phyloP scores from a whole-genome alignment of 2,329 filamentous ascomycete species.

The Clarireedia sp. region DNA sequence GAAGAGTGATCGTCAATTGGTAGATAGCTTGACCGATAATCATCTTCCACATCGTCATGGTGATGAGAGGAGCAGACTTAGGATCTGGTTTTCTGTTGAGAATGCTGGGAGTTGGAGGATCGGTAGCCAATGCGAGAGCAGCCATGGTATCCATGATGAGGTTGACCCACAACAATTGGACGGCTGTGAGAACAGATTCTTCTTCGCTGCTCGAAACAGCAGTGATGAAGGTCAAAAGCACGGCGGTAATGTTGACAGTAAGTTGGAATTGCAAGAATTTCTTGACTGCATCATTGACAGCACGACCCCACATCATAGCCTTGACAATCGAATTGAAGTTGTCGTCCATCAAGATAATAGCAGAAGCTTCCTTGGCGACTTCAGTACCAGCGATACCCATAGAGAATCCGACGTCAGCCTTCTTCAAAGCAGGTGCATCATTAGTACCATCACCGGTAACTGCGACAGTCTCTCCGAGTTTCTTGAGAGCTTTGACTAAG shows the following conservation, averaged over 20 bases:
- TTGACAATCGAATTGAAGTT: constrained; percentile 57
- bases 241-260: constrained; percentile 74
- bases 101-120: constrained; percentile 61
- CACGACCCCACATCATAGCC: constrained; percentile 53
- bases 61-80: constrained; percentile 70
- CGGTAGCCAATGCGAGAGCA: constrained; percentile 66
- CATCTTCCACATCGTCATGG: constrained; percentile 98
- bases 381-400: constrained; percentile 62
- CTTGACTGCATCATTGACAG: constrained; percentile 46
- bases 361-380: constrained; percentile 53
- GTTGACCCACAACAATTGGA: constrained; percentile 77
- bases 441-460: constrained; percentile 62
- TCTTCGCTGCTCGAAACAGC: constrained; percentile 58
- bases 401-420: constrained; percentile 59
- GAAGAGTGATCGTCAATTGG: constrained; percentile 70
- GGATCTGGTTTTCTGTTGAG: constrained; percentile 67
- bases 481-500: constrained; percentile 55
- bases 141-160: constrained; percentile 82
- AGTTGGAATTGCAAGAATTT: constrained; percentile 53
- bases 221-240: constrained; percentile 68
- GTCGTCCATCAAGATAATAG: constrained; percentile 55
- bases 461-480: constrained; percentile 58
- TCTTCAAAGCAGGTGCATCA: constrained; percentile 57
- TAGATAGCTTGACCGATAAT: constrained; percentile 89
- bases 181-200: constrained; percentile 64